Percentiles rank a stretch among this genome's conserved stretches.
Evolutionary conservation across 306 rosid species (phyloP).

Genomic region (Urtica urens): DNA sequence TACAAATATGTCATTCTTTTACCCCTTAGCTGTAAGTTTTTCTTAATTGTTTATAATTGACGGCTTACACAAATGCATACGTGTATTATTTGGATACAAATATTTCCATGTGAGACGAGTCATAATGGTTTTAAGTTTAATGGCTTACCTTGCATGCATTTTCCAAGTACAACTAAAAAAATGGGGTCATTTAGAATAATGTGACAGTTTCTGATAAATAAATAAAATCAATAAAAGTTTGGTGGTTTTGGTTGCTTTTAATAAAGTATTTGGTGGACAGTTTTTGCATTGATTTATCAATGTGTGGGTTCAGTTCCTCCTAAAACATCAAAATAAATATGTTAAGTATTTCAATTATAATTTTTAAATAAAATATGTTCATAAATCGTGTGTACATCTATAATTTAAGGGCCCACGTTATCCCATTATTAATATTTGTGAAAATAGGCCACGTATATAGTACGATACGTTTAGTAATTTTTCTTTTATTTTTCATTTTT

Average conservation of each 20-base stretch:
- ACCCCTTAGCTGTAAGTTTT: too few relatives aligned
- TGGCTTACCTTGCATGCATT: background rate
- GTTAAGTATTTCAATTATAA: background rate
- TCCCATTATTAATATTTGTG: background rate
- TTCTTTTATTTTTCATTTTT: background rate
- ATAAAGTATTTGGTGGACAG: background rate
- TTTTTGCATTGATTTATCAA: background rate
- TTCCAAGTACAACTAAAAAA: slow-evolving; percentile 2
- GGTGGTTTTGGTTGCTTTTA: background rate
- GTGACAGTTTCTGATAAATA: background rate
- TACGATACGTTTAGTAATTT: too few relatives aligned
- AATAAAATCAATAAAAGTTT: background rate
- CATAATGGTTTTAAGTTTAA: background rate
- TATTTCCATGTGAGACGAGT: slow-evolving; percentile 10
- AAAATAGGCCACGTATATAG: slow-evolving; percentile 2
- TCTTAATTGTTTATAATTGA: too few relatives aligned
- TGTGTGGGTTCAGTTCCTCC: slow-evolving; percentile 1
- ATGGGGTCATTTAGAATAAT: slow-evolving; percentile 5
- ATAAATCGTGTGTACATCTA: background rate
- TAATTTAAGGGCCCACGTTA: slow-evolving; percentile 6
- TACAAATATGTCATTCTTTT: too few relatives aligned
- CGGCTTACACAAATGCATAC: too few relatives aligned
- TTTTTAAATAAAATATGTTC: background rate
- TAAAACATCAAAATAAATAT: background rate
- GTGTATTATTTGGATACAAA: too few relatives aligned